phyloP scores from a whole-genome alignment of 805 yeast genomes.

The Starmerella kuoi region DNA sequence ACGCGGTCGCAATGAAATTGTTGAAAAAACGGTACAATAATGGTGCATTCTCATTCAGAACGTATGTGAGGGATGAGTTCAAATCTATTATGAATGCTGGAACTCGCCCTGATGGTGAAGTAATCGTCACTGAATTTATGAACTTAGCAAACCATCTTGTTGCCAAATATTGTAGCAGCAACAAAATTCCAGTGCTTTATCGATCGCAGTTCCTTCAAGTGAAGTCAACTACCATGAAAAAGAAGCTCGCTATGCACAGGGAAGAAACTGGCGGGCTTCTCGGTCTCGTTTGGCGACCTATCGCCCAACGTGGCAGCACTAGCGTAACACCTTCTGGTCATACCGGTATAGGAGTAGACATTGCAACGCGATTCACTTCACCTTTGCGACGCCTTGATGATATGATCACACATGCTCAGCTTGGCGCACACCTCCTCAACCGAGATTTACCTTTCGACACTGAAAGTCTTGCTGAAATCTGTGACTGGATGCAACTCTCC shows the following conservation, averaged over 20 bases:
- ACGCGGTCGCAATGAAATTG: slow-evolving; percentile 27
- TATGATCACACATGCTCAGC: slow-evolving; percentile 65
- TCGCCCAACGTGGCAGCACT: slow-evolving; percentile 43
- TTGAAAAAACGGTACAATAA: slow-evolving; percentile 26
- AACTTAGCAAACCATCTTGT: slow-evolving; percentile 51
- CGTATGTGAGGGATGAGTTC: slow-evolving; percentile 2
- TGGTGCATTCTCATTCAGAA: slow-evolving; percentile 34
- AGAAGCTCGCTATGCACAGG: slow-evolving; percentile 2
- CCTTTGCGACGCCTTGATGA: slow-evolving; percentile 81
- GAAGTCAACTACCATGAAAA: neutral
- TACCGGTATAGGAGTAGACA: slow-evolving; percentile 47
- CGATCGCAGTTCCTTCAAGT: slow-evolving; percentile 24
- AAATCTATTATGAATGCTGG: neutral
- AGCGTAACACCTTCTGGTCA: slow-evolving; percentile 40
- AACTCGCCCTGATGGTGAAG: slow-evolving; percentile 35
- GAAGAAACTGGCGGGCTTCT: slow-evolving; percentile 4
- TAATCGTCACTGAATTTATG: slow-evolving; percentile 76
- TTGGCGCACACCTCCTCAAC: slow-evolving; percentile 36
- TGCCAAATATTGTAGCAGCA: slow-evolving; percentile 21
- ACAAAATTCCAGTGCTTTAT: slow-evolving; percentile 24
- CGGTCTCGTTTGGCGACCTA: slow-evolving; percentile 34
- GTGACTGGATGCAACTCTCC: slow-evolving; percentile 5
- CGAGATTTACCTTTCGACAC: slow-evolving; percentile 16
- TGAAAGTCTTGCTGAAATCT: slow-evolving; percentile 2
- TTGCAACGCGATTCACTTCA: slow-evolving; percentile 70